Evolutionary conservation across 1,139 yeast genomes (phyloP), one percentile per base, ranked within the genome.

Genomic region (Hemisphaericaspora xylofermentans): DNA sequence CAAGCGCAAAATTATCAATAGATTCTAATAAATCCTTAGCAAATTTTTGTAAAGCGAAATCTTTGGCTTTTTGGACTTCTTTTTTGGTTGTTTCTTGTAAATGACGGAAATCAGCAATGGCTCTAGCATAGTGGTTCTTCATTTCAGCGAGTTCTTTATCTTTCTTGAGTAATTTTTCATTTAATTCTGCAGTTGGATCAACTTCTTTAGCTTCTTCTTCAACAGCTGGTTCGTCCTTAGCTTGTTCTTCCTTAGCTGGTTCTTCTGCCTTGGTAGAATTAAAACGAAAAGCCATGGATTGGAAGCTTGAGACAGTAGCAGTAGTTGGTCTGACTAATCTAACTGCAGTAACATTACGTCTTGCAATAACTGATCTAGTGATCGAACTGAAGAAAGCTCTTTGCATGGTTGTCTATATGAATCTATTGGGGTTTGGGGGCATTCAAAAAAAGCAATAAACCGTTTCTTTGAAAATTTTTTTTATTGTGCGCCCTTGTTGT

Each of bases 21-120:
- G 96, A 84, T 56, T 89, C 96, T 53, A 91, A 74, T 60, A 91
- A 75, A 55, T 91, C 98, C 64, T 82, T 86, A 50, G 96, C 95
- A 61, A 91, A 91, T 66, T 88, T 89, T 64, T 89, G 96, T 52
- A 91, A 74, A 1, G 97, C 97, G 68, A 83, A 91, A 61, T 88
- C 96, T 61, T 77, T 84, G 36, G 96, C 91, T 68, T 87, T 87
- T 64, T 85, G 84, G 39, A 88, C 73, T 61, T 91, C 97, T 52
- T 87, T 78, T 67, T 85, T 85, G 49, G 97, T 88, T 36, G 93
- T 82, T 57, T 87, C 94, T 71, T 91, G 97, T 54, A 91, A 74
- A 68, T 87, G 88, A 58, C 96, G 83, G 82, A 88, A 91, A 63
- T 91, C 97, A 18, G 97, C 96, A 43, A 88, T 76, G 24, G 95